A percentile compares a stretch with the other conserved stretches of the same genome.
Evolutionary conservation across 1,284 basidiomycete species (phyloP).

Genomic region (Agaricales sp.): DNA sequence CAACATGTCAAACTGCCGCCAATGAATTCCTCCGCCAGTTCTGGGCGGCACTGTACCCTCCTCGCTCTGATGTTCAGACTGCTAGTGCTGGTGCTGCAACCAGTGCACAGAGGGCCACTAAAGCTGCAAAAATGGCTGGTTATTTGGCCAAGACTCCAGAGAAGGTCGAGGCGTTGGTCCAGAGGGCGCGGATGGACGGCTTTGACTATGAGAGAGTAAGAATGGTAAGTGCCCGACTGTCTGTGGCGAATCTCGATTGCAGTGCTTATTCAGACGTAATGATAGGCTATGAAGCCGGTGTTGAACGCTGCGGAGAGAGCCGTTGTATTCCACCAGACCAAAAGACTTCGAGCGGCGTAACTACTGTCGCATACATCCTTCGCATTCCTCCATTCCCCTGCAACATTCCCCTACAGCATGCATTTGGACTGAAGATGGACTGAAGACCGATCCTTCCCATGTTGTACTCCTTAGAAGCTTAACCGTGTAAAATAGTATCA

Average conservation of each 20-base stretch:
- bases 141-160: constrained; percentile 73
- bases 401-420: no score
- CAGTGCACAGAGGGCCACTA: constrained; percentile 58
- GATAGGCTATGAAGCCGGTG: constrained; percentile 72
- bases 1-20: constrained; percentile 83
- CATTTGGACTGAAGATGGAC: no score
- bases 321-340: constrained; percentile 43
- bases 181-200: constrained; percentile 48
- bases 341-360: constrained; percentile 9
- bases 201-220: constrained; percentile 57
- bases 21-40: constrained; percentile 96
- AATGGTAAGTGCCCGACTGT: constrained; percentile 48
- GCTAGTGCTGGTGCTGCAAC: constrained; percentile 30
- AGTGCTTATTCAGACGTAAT: constrained; percentile 6
- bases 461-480: no score
- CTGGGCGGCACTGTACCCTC: constrained; percentile 84
- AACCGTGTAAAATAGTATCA: no score
- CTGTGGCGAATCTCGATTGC: no score
- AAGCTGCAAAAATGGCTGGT: constrained; percentile 77
- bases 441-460: no score
- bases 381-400: no score
- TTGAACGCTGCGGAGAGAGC: constrained; percentile 74
- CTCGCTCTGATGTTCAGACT: constrained; percentile 37
- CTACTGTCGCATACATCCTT: constrained; percentile 12
- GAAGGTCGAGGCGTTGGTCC: constrained; percentile 71